These are phyloP conservation scores for Penicillium sp. DNA, from an alignment of 2,329 filamentous ascomycete genomes.

Conservation along the genomic window DNA sequence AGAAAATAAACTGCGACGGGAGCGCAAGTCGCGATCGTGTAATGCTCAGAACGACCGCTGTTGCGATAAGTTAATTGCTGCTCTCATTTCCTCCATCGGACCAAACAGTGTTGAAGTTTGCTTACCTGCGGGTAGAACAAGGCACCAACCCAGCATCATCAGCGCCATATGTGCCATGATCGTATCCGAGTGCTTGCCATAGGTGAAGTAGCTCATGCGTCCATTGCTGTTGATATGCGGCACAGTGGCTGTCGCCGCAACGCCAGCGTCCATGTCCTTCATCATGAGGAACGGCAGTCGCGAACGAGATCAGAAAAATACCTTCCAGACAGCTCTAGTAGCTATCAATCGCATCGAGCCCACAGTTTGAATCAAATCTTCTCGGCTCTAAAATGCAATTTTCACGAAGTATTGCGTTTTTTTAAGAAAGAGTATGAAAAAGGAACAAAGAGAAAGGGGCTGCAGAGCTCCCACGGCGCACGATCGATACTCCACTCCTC, in stretches of 20 bases:
- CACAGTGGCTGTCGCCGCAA: background rate
- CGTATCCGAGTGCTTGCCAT: slow-evolving; percentile 38
- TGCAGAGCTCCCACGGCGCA: background rate
- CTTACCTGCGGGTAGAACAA: slow-evolving; percentile 71
- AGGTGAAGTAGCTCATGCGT: slow-evolving; percentile 46
- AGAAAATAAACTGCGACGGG: slow-evolving; percentile 66
- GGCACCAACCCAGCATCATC: slow-evolving; percentile 71
- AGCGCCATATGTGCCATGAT: slow-evolving; percentile 70
- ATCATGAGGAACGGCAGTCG: background rate
- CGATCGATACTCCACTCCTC: background rate
- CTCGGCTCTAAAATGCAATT: background rate
- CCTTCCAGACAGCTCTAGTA: background rate
- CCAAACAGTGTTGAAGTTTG: background rate
- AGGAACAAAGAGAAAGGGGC: background rate
- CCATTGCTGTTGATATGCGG: slow-evolving; percentile 14
- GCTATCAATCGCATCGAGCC: background rate
- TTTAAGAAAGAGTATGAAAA: background rate
- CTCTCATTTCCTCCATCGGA: background rate
- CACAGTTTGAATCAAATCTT: background rate
- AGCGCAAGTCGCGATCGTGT: slow-evolving; percentile 74
- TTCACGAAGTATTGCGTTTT: background rate
- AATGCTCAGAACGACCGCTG: slow-evolving; percentile 83
- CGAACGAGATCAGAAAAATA: background rate
- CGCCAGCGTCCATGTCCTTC: background rate
- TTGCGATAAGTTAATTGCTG: background rate